These are phyloP conservation scores for Pythium chondricola DNA, from an alignment of 352 stramenopile genomes.

Conservation along the genomic window DNA sequence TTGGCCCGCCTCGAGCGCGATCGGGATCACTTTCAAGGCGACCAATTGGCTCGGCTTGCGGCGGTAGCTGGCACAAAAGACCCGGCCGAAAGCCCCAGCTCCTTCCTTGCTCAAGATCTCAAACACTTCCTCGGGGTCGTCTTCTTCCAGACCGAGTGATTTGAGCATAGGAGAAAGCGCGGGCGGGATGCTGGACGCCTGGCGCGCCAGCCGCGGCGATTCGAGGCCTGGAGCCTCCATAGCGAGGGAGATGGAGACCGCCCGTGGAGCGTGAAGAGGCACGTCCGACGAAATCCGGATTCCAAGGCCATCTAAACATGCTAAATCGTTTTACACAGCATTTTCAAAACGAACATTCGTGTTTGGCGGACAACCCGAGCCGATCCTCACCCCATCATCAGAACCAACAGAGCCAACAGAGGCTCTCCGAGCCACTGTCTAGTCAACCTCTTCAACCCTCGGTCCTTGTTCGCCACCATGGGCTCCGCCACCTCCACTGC, in stretches of 20 bases:
- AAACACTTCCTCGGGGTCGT: constrained; percentile 61
- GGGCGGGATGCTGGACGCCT: constrained; percentile 15
- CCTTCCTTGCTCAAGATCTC: constrained; percentile 72
- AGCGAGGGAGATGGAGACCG: background rate
- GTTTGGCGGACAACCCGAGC: background rate
- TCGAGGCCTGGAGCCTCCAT: constrained; percentile 10
- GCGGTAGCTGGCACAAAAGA: constrained; percentile 60
- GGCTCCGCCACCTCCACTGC: constrained; percentile 8
- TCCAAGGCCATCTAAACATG: constrained; percentile 1
- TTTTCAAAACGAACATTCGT: background rate
- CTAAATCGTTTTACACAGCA: background rate
- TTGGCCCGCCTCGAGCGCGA: constrained; percentile 52
- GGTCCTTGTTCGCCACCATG: constrained; percentile 31
- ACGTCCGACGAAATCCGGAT: constrained; percentile 12
- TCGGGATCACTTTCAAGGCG: constrained; percentile 71
- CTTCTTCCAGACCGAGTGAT: constrained; percentile 49
- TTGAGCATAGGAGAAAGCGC: constrained; percentile 29
- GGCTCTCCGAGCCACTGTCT: too few species aligned
- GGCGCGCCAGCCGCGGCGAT: constrained; percentile 13
- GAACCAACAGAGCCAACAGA: too few species aligned
- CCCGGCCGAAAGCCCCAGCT: constrained; percentile 55
- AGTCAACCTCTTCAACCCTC: constrained; percentile 76
- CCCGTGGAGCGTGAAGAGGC: background rate
- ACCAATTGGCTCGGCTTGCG: constrained; percentile 29
- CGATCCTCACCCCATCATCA: background rate